Evolutionary conservation across 2,329 filamentous ascomycete species (phyloP), one percentile per base, ranked within the genome.

Genomic region (Clarireedia homoeocarpa): DNA sequence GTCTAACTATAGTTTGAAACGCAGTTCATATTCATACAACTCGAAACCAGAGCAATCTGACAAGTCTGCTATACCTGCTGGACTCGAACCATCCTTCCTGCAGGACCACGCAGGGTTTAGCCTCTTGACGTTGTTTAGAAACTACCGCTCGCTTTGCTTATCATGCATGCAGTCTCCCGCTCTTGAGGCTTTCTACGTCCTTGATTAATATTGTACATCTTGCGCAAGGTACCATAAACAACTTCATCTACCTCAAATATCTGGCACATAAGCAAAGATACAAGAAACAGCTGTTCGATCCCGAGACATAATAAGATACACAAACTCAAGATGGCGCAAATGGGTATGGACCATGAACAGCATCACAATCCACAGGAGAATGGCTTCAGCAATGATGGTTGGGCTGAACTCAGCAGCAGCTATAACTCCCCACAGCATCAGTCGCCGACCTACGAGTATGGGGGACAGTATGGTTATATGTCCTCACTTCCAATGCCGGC

Each of bases 401-500:
- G 82, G 82, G 74, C 74, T 48, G 77, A 78, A 65, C 78, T 84
- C 76, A 73, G 60, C 71, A 63, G 65, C 56, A 63, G 61, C 48
- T 71, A 70, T 53, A 65, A 60, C 51, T 66, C 70, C 39, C 67
- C 83, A 14, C 88, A 89, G 65, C 83, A 84, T 63, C 82, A 85
- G 59, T 86, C 85, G 56, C 82, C 85, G 24, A 82, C 89, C 72
- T 77, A 83, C 42, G 86, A 88, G 63, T 90, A 88, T 67, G 75
- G 77, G 58, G 77, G 75, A 14, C 82, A 82, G 62, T 84, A 76
- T 57, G 91, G 86, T 71, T 74, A 80, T 61, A 73, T 75, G 54
- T 74, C 79, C 48, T 77, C 77, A 27, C 65, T 84, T 72, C 77
- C 83, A 17, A 75, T 86, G 62, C 75, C 83, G 34, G 75, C 83